Evolutionary conservation across 495 filamentous ascomycete species (phyloP), one percentile per base, ranked within the genome.

Genomic region (Trypethelium eluteriae): DNA sequence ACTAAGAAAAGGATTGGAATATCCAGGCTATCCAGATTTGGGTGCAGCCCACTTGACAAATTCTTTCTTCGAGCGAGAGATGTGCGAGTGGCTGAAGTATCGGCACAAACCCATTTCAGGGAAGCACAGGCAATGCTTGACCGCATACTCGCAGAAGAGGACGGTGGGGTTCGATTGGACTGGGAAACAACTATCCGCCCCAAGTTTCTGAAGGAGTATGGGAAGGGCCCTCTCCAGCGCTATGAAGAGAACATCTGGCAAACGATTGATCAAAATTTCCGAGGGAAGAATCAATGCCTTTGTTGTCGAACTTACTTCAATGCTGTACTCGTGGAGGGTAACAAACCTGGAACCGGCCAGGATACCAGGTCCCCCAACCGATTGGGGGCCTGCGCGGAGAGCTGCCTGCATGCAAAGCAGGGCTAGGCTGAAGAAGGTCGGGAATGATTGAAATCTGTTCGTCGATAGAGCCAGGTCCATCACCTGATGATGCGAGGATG

Each of bases 341-440:
- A 53, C 49, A 18, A 18, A 53, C 9, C 25, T 12, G 49, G n/a
- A 5, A 53, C 9, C 5, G 49, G 49, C 14, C 14, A 16, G 5
- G 7, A 16, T 11, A 14, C 49, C 49, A 12, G 14, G 49, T 53
- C 49, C 16, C 5, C 7, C 5, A 18, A 53, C 10, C 49, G 49
- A 53, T 18, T 53, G 25, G 49, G 49, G 5, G 49, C 25, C 25
- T 53, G 49, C 49, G 49, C 49, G n/a, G 49, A 53, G n/a, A 53
- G 49, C n/a, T 53, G 49, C 49, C 49, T 53, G 14, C 49, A 53
- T 53, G 49, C 49, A 18, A 18, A 53, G 49, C 12, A 53, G 25
- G 14, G 16, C 49, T 53, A 18, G 49, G 5, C 25, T 53, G 12
- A 53, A 53, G 49, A 53, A 9, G 41, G 16, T 7, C 41, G 41